These are phyloP conservation scores for Alternaria sp. DNA, from an alignment of 2,329 filamentous ascomycete genomes.

Conservation along the genomic window DNA sequence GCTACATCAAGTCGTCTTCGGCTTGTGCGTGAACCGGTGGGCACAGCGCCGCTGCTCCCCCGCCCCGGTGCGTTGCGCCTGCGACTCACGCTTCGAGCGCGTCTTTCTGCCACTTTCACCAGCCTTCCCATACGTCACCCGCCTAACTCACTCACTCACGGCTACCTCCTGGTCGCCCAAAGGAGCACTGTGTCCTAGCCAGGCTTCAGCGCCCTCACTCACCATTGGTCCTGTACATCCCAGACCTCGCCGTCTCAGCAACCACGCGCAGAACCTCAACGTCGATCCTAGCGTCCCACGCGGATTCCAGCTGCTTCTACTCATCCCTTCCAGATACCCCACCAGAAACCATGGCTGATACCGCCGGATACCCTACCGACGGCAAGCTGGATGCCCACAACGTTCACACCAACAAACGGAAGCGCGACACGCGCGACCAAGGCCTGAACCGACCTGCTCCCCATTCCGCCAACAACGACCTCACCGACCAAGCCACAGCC, in stretches of 20 bases:
- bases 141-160: background rate
- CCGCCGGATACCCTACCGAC: slow-evolving; percentile 47
- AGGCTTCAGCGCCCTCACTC: background rate
- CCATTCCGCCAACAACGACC: slow-evolving; percentile 39
- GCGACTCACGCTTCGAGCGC: slow-evolving; percentile 28
- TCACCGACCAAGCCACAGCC: slow-evolving; percentile 47
- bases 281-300: background rate
- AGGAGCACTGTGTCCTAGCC: background rate
- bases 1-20: slow-evolving; percentile 25
- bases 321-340: background rate
- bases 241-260: background rate
- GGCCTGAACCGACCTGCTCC: slow-evolving; percentile 48
- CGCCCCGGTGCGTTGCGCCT: slow-evolving; percentile 31
- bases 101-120: slow-evolving; percentile 15
- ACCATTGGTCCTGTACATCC: background rate
- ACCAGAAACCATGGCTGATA: slow-evolving; percentile 41
- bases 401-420: slow-evolving; percentile 51
- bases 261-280: slow-evolving; percentile 1
- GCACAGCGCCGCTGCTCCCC: slow-evolving; percentile 28
- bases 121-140: slow-evolving; percentile 18
- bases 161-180: background rate
- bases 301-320: background rate
- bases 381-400: slow-evolving; percentile 44
- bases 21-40: slow-evolving; percentile 34
- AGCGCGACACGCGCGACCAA: slow-evolving; percentile 55